Conservation (phyloP, 331 rosid genomes). For the Phaseolus coccineus region DNA sequence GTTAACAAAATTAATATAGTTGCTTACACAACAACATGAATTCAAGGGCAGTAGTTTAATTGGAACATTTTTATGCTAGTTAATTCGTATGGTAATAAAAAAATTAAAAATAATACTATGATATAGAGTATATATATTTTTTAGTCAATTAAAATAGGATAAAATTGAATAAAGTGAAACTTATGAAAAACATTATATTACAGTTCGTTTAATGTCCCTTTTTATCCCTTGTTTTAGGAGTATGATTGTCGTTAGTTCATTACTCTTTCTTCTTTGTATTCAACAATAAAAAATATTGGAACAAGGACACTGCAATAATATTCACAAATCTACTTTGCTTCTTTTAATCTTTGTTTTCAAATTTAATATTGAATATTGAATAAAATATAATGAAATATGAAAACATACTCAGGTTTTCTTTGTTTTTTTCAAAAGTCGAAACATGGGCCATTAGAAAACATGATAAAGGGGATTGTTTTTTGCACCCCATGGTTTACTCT, state of each 20-base stretch:
- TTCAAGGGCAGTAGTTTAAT: too few species aligned
- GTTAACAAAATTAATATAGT: too few species aligned
- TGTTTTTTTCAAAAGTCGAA: neutral
- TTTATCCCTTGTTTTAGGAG: neutral
- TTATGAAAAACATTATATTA: neutral
- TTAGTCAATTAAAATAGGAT: neutral
- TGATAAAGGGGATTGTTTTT: too few species aligned
- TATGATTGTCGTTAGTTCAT: neutral
- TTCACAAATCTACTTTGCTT: neutral
- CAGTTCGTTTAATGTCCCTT: neutral
- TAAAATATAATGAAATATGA: neutral
- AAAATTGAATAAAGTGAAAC: neutral
- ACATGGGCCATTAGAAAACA: neutral
- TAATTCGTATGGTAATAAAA: too few species aligned
- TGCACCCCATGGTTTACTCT: too few species aligned
- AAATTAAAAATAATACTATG: neutral
- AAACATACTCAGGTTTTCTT: neutral
- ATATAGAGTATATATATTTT: too few species aligned
- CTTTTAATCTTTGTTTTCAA: neutral
- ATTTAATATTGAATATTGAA: neutral
- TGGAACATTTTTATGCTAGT: too few species aligned
- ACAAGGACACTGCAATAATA: neutral
- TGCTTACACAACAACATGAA: too few species aligned
- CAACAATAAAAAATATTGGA: neutral
- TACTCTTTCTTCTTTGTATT: neutral